Conservation (phyloP, 2,329 filamentous ascomycete species). For the Torrubiella hemipterigena region DNA sequence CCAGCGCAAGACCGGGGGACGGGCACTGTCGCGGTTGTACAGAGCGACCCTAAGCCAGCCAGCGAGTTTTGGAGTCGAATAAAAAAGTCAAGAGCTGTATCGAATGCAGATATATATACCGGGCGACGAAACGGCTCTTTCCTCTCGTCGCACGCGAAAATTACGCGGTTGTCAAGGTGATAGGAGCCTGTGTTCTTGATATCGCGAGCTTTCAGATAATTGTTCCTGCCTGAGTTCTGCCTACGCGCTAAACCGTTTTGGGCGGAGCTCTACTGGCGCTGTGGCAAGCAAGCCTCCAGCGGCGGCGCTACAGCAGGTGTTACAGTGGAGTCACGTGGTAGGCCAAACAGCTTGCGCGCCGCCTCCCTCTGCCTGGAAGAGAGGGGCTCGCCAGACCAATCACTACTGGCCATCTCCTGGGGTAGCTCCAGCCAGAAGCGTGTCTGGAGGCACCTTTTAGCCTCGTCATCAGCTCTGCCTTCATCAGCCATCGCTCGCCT, state of each 20-base stretch:
- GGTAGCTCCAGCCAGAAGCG: conserved; percentile 1
- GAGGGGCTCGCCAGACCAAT: conserved; percentile 12
- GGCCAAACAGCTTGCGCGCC: not conserved
- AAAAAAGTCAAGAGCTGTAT: too few species aligned
- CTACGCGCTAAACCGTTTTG: not conserved
- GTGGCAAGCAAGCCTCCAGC: not conserved
- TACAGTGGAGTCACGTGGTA: not conserved
- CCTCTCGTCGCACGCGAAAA: too few species aligned
- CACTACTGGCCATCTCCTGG: conserved; percentile 7
- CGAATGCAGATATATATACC: too few species aligned
- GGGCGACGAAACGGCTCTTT: too few species aligned
- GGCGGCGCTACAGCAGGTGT: too few species aligned
- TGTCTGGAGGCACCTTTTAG: conserved; percentile 18
- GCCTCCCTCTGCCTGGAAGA: not conserved
- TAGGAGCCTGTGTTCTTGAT: not conserved
- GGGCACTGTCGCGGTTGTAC: not conserved
- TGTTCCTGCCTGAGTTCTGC: not conserved
- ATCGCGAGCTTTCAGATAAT: conserved; percentile 2
- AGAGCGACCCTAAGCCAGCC: not conserved
- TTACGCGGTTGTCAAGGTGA: not conserved
- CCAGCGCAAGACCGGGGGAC: not conserved
- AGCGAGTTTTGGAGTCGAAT: too few species aligned
- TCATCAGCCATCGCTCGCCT: conserved; percentile 1
- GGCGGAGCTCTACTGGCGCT: not conserved
- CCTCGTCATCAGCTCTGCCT: conserved; percentile 38